These are phyloP conservation scores for Hypoxylon sp. DNA, from an alignment of 2,329 filamentous ascomycete species.

Conservation along the genomic window DNA sequence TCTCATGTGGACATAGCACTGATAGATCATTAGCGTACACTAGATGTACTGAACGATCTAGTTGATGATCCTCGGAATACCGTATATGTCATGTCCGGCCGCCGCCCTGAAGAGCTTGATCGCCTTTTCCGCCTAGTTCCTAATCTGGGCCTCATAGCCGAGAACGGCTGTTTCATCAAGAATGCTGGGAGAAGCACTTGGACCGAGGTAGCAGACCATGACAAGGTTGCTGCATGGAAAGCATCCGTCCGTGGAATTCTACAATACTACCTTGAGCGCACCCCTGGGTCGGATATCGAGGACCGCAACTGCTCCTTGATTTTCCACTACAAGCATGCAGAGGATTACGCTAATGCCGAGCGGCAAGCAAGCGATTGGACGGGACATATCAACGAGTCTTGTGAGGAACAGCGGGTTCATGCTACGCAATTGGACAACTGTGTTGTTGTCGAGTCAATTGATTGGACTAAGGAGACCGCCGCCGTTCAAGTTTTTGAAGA, in stretches of 20 bases:
- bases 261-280: slow-evolving; percentile 90
- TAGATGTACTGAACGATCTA: slow-evolving; percentile 86
- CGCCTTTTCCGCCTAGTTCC: slow-evolving; percentile 87
- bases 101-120: slow-evolving; percentile 89
- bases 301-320: slow-evolving; percentile 92
- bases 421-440: slow-evolving; percentile 85
- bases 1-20: slow-evolving; percentile 14
- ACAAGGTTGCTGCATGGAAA: slow-evolving; percentile 84
- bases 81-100: slow-evolving; percentile 94
- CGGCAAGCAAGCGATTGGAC: slow-evolving; percentile 91
- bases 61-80: slow-evolving; percentile 84
- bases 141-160: slow-evolving; percentile 89
- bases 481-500: slow-evolving; percentile 79
- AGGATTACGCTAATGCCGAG: slow-evolving; percentile 80
- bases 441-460: slow-evolving; percentile 86
- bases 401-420: slow-evolving; percentile 85
- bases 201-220: slow-evolving; percentile 82
- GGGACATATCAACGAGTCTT: slow-evolving; percentile 95
- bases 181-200: slow-evolving; percentile 78
- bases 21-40: slow-evolving; percentile 72
- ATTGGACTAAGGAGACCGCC: slow-evolving; percentile 90
- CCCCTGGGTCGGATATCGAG: slow-evolving; percentile 89
- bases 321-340: slow-evolving; percentile 89
- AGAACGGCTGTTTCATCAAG: slow-evolving; percentile 93
- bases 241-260: slow-evolving; percentile 85